Base-by-base conservation (phyloP, 768 basidiomycete species). In the Pulveroboletus sp. region DNA sequence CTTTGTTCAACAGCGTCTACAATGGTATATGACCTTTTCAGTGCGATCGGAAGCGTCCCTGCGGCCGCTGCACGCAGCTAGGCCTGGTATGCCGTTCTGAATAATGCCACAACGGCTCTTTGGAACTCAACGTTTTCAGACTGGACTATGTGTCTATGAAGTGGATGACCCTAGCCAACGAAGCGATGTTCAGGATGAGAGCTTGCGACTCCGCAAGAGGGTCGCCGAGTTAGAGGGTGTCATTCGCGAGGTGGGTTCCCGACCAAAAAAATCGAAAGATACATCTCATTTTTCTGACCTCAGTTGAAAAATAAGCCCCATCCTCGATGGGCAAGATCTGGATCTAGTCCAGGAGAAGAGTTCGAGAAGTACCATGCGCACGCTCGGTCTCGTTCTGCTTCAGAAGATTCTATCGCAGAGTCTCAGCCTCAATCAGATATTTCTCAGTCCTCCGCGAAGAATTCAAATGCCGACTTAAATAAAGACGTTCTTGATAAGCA, bases 141-240 rank as follows among this genome's bases (percentile, higher is more conserved):
- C 86, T 40, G 88, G 87, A 2, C 72, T 89, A 5, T 92, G 89
- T 61, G 84, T 90, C 10, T 92, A 92, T 57, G 87, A 92, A 63
- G 80, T 90, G 7, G 88, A 90, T 58, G 86, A 88, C 58, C 84
- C 84, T 21, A 79, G 66, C 51, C 78, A 81, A 64, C 74, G 79
- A 59, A 70, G 68, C 12, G 62, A 70, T 42, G 58, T 67, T 10
- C 77, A 79, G 51, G 84, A 85, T 49, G 88, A 90, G 62, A 75
- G 75, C 37, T 75, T 80, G 29, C 76, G 82, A 32, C 73, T 91
- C 19, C 76, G 87, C 45, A 80, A 81, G 51, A 80, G 89, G 39
- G 84, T 91, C 20, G 87, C 87, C 23, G 89, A 92, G 58, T 75
- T 92, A 1, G 89, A 92, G 66, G 84, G 85, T 43, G 86, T 90